phyloP scores from a whole-genome alignment of 768 basidiomycete species.

The Panaeolus cyanescens region DNA sequence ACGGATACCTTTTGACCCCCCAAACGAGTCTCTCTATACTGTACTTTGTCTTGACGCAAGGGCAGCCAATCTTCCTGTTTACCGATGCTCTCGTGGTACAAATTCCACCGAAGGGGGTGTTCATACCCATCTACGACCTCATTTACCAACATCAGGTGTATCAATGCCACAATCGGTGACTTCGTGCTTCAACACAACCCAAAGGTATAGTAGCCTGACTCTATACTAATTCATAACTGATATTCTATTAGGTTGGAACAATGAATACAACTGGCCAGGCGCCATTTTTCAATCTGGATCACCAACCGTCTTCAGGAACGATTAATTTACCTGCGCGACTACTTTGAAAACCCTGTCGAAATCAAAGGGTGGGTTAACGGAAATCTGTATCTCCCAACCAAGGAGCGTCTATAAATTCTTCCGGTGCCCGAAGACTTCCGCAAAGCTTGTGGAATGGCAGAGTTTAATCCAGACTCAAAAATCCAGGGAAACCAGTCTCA shows the following conservation, averaged over 20 bases:
- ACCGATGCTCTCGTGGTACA: conserved; percentile 29
- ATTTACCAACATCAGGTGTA: conserved; percentile 20
- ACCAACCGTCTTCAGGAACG: conserved; percentile 8
- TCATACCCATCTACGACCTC: conserved; percentile 25
- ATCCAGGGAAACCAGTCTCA: not conserved
- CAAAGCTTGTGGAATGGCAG: conserved; percentile 4
- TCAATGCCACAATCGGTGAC: conserved; percentile 23
- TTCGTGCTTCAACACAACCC: conserved; percentile 28
- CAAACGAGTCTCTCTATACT: conserved; percentile 24
- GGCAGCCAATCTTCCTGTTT: conserved; percentile 16
- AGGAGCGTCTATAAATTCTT: conserved; percentile 5
- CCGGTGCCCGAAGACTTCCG: conserved; percentile 8
- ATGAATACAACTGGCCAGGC: conserved; percentile 6
- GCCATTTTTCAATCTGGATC: conserved; percentile 11
- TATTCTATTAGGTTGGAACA: conserved; percentile 4
- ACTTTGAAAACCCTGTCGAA: conserved; percentile 3
- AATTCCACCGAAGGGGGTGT: conserved; percentile 36
- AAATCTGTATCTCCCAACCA: conserved; percentile 7
- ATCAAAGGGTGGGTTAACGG: conserved; percentile 11
- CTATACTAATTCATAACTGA: not conserved
- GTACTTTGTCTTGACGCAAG: conserved; percentile 19
- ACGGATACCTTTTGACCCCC: conserved; percentile 28
- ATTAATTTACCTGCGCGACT: not conserved
- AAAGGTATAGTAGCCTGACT: conserved; percentile 18
- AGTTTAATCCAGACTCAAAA: not conserved